phyloP scores from a whole-genome alignment of 768 basidiomycete genomes.

The Pholiota molesta region DNA sequence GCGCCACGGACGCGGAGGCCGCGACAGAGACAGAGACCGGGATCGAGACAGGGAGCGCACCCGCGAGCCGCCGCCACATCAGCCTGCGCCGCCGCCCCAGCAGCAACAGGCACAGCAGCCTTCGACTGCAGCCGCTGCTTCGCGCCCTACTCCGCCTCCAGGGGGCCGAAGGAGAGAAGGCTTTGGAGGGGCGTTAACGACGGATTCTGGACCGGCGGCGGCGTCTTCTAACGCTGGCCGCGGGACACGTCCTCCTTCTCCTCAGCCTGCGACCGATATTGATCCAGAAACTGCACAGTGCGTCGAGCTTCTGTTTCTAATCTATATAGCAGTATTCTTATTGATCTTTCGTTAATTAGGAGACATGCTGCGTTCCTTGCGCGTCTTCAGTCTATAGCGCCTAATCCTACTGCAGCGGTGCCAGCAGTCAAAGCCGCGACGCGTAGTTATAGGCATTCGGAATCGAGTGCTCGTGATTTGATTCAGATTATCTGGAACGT shows the following conservation, averaged over 20 bases:
- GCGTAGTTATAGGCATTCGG: constrained; percentile 75
- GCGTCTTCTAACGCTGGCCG: constrained; percentile 26
- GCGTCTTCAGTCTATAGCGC: constrained; percentile 61
- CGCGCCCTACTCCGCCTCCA: constrained; percentile 28
- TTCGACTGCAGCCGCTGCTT: constrained; percentile 17
- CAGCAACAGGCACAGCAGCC: constrained; percentile 26
- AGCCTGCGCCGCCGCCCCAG: constrained; percentile 4
- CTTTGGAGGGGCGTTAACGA: constrained; percentile 64
- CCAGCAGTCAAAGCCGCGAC: constrained; percentile 74
- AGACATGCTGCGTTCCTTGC: constrained; percentile 66
- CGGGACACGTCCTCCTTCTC: constrained; percentile 41
- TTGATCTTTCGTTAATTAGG: constrained; percentile 38
- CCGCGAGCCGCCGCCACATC: constrained; percentile 46
- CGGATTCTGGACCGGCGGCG: constrained; percentile 25
- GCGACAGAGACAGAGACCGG: constrained; percentile 25
- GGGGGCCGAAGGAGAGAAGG: constrained; percentile 58
- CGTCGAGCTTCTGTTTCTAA: constrained; percentile 27
- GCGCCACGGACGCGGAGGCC: constrained; percentile 43
- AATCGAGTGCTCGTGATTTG: constrained; percentile 81
- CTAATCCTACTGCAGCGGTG: constrained; percentile 59
- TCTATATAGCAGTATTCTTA: not conserved
- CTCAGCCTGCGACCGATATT: constrained; percentile 43
- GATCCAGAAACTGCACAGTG: constrained; percentile 63
- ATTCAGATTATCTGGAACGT: constrained; percentile 87
- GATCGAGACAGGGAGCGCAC: constrained; percentile 43